Percentiles rank a stretch among this genome's conserved stretches.
Evolutionary conservation across 352 stramenopile species (phyloP).

Genomic region (Globisporangium solare): DNA sequence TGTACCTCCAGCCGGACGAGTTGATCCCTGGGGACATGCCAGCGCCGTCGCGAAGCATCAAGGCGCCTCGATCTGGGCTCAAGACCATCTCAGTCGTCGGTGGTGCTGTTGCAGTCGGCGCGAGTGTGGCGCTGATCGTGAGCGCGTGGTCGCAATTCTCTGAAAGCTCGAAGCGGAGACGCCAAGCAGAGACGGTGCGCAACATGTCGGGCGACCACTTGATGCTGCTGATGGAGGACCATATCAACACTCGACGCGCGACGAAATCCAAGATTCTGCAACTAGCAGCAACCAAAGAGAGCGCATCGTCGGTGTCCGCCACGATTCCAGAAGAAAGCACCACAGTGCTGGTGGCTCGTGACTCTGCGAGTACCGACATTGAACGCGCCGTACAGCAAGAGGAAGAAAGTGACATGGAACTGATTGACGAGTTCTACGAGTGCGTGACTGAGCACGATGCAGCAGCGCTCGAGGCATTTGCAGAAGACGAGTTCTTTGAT

Average conservation of each 20-base stretch:
- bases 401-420: conserved; percentile 24
- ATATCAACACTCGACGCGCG: conserved; percentile 25
- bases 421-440: conserved; percentile 86
- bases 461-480: conserved; percentile 49
- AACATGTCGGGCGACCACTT: conserved; percentile 73
- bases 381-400: conserved; percentile 6
- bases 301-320: no score
- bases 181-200: conserved; percentile 64
- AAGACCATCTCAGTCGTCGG: conserved; percentile 63
- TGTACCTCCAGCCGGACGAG: conserved; percentile 81
- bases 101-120: conserved; percentile 72
- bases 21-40: conserved; percentile 52
- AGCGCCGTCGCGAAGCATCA: conserved; percentile 17
- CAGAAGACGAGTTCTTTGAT: conserved; percentile 85
- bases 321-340: conserved; percentile 1
- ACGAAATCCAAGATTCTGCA: conserved; percentile 7
- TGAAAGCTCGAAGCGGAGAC: conserved; percentile 52
- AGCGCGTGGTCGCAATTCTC: conserved; percentile 82
- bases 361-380: conserved; percentile 8
- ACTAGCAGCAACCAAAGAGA: background rate
- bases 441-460: conserved; percentile 58
- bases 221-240: conserved; percentile 67
- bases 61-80: conserved; percentile 23
- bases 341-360: conserved; percentile 26
- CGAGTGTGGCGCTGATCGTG: conserved; percentile 71